Conservation (phyloP, 176 grass and related monocot species). For the Avena atlantica region DNA sequence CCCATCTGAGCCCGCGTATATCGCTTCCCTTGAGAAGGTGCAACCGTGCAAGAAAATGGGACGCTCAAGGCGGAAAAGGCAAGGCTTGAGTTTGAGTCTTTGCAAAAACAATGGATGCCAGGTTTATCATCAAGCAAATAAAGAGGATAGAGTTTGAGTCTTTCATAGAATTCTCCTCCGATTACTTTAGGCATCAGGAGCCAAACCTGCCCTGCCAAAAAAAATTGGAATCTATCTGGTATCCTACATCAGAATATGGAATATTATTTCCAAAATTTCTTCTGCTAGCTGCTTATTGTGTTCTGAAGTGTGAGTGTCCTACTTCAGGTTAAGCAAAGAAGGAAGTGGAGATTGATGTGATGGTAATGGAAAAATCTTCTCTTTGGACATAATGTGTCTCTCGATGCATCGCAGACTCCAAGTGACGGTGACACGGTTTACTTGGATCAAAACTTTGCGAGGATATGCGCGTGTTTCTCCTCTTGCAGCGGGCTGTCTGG, state of each 20-base stretch:
- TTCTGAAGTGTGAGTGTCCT: neutral
- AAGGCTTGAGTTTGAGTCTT: constrained; percentile 50
- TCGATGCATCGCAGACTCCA: constrained; percentile 40
- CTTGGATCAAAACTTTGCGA: constrained; percentile 66
- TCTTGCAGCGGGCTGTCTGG: constrained; percentile 67
- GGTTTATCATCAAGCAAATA: constrained; percentile 76
- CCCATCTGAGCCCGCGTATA: constrained; percentile 55
- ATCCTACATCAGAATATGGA: constrained; percentile 9
- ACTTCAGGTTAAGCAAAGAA: neutral
- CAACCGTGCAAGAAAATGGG: constrained; percentile 70
- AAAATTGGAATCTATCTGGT: constrained; percentile 73
- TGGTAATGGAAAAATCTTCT: constrained; percentile 87
- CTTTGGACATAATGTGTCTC: constrained; percentile 57
- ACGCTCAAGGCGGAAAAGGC: constrained; percentile 65
- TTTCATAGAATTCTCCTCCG: constrained; percentile 59
- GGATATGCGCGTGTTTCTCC: constrained; percentile 60
- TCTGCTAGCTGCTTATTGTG: neutral
- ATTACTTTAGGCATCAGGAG: constrained; percentile 73
- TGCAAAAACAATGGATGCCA: constrained; percentile 67
- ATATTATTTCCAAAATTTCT: neutral
- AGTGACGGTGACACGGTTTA: constrained; percentile 49
- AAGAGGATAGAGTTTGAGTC: constrained; percentile 74
- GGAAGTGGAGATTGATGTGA: constrained; percentile 63
- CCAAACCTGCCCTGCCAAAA: constrained; percentile 73
- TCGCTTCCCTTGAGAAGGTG: constrained; percentile 37